These are phyloP conservation scores for Lachnellula arida DNA, from an alignment of 2,329 filamentous ascomycete genomes.

Conservation along the genomic window DNA sequence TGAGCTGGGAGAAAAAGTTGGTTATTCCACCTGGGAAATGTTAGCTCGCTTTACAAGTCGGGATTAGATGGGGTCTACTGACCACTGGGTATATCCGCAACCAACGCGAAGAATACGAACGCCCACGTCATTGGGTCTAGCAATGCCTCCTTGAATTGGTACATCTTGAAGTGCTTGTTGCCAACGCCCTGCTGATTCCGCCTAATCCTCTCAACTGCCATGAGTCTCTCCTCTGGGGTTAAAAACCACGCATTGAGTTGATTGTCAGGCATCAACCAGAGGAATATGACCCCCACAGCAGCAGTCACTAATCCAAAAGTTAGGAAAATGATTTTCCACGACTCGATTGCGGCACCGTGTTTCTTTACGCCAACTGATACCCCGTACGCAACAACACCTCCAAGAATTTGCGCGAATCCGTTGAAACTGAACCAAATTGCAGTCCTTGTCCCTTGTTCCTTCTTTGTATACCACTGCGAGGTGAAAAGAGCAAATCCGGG, in stretches of 20 bases:
- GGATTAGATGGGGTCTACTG: not conserved
- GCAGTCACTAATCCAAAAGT: constrained; percentile 43
- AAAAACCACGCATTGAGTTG: constrained; percentile 42
- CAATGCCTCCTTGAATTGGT: constrained; percentile 47
- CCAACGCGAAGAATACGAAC: constrained; percentile 42
- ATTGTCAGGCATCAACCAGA: constrained; percentile 40
- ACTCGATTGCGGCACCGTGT: constrained; percentile 45
- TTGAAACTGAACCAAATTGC: constrained; percentile 68
- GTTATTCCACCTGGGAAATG: constrained; percentile 43
- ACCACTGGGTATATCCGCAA: constrained; percentile 31
- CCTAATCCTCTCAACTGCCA: constrained; percentile 43
- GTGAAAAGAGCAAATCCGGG: constrained; percentile 66
- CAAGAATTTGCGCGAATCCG: constrained; percentile 59
- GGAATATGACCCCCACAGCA: constrained; percentile 37
- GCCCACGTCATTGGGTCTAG: constrained; percentile 31
- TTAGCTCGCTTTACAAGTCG: not conserved
- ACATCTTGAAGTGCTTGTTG: constrained; percentile 48
- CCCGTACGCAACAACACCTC: constrained; percentile 58
- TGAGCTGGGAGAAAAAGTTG: constrained; percentile 56
- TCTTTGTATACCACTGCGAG: constrained; percentile 67
- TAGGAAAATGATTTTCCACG: constrained; percentile 57
- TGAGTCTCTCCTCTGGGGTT: constrained; percentile 39
- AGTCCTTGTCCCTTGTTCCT: constrained; percentile 58
- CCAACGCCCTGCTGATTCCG: constrained; percentile 55
- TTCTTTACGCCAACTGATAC: constrained; percentile 49